Evolutionary conservation across 2,329 filamentous ascomycete species (phyloP), one percentile per base, ranked within the genome.

Genomic region (Paradendryphiella salina): DNA sequence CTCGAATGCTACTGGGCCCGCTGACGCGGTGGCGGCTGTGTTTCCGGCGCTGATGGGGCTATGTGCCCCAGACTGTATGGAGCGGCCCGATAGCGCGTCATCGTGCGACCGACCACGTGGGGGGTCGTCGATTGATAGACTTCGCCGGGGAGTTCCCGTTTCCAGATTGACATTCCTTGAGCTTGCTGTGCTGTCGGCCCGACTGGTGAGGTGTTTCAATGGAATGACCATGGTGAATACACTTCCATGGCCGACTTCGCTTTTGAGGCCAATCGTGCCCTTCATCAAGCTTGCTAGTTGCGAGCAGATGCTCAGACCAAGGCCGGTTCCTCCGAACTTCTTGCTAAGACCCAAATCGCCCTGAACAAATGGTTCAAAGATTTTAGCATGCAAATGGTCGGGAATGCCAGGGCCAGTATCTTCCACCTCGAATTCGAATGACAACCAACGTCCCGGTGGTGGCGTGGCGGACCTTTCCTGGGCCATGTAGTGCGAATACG

Each of bases 301-400:
- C 15, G 89, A 87, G 73, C 90, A 96, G 63, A 96, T 96, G 65
- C 88, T 93, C 46, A 96, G 73, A 1, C 92, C 92, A 1, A 96
- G 77, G 3, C 92, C 92, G 1, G 92, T 96, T 13, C 92, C 92
- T 14, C 90, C 90, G 67, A 87, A 95, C 66, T 94, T 94, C 72
- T 90, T 95, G 76, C 88, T 95, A 13, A 96, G 76, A 0, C 90
- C 89, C 1, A 94, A 76, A 67, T 96, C 91, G n/a, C 89, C 92
- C 72, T 96, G 92, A 0, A 96, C 89, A 66, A 96, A 96, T 0
- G 92, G 92, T 70, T 96, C 92, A 68, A 96, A 96, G 8, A 96
- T 90, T 60, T 86, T 86, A 49, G 89, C 79, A 61, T 91, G 90
- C 71, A 95, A 83, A 57, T 87, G 77, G 5, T 85, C 82, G 0